Conservation (phyloP, 768 basidiomycete genomes). For the Tricholoma hemisulphureum region DNA sequence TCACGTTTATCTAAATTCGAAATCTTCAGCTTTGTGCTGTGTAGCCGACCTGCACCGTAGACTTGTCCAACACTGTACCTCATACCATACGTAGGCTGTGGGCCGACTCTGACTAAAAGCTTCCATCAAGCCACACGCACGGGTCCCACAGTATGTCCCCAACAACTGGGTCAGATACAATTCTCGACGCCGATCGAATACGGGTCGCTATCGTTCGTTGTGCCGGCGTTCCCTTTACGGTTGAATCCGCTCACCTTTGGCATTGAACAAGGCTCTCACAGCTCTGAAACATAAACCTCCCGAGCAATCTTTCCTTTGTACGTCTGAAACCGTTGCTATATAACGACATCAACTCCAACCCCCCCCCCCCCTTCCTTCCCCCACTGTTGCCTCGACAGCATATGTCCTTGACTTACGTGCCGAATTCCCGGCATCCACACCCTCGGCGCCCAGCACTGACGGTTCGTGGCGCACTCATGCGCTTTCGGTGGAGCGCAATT, state of each 20-base stretch:
- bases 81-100: too few species aligned
- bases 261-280: slow-evolving; percentile 40
- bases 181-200: slow-evolving; percentile 30
- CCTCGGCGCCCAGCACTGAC: slow-evolving; percentile 20
- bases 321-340: slow-evolving; percentile 11
- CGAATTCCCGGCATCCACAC: slow-evolving; percentile 29
- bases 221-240: neutral
- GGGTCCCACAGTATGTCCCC: too few species aligned
- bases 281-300: slow-evolving; percentile 46
- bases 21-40: too few species aligned
- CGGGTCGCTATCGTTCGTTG: slow-evolving; percentile 42
- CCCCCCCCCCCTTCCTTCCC: too few species aligned
- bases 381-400: too few species aligned
- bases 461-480: slow-evolving; percentile 41
- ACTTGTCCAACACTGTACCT: too few species aligned
- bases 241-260: neutral
- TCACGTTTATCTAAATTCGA: too few species aligned
- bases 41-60: too few species aligned
- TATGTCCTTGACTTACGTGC: slow-evolving; percentile 43
- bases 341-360: neutral
- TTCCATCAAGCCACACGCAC: too few species aligned
- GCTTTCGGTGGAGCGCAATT: slow-evolving; percentile 40
- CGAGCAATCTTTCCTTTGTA: slow-evolving; percentile 41
- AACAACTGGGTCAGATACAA: too few species aligned
- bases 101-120: too few species aligned